Evolutionary conservation across 192 early-diverging fungal genomes (phyloP), one percentile per base, ranked within the genome.

Genomic region (Lobulomyces angularis): DNA sequence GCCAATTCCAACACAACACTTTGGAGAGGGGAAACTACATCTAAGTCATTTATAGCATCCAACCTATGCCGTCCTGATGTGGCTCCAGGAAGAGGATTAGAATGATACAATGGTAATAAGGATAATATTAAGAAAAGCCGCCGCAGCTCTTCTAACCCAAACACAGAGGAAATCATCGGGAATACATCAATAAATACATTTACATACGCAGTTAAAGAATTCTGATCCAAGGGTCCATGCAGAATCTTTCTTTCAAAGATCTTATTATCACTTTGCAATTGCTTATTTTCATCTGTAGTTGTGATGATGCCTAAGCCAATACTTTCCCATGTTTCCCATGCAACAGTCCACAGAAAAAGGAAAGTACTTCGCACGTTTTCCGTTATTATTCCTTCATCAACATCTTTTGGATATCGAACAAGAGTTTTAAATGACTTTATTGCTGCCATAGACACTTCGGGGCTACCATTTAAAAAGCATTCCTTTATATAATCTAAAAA

Each of bases 391-490:
- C 27, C 41, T 14, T 18, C 27, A 1, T 45, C 58, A 18, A 46
- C 37, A 27, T 63, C 62, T 19, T 64, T 55, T 8, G 57, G 44
- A 31, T 65, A 63, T 19, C 55, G 55, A 24, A 79, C 74, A 28
- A 89, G 62, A 9, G 51, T 64, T 14, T 71, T 64, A 8, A 90
- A 58, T 25, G 69, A 67, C 42, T 88, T 83, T 5, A 88, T 56
- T 1, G 78, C 69, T 2, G 87, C 79, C 17, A 82, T 65, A 0
- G 83, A 64, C 0, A 90, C 87, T 35, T 90, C 87, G 20, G 77
- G 73, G 6, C 79, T 80, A 3, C 76, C 66, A 30, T 58, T 48
- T 14, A 86, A 39, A 35, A 74, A 73, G 48, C 68, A 78, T 19
- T 74, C 62, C 45, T 83, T 78, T 19, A 88, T 61, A 56, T 83